These are phyloP conservation scores for Prosopis cineraria DNA, from an alignment of 306 rosid species.

Conservation along the genomic window DNA sequence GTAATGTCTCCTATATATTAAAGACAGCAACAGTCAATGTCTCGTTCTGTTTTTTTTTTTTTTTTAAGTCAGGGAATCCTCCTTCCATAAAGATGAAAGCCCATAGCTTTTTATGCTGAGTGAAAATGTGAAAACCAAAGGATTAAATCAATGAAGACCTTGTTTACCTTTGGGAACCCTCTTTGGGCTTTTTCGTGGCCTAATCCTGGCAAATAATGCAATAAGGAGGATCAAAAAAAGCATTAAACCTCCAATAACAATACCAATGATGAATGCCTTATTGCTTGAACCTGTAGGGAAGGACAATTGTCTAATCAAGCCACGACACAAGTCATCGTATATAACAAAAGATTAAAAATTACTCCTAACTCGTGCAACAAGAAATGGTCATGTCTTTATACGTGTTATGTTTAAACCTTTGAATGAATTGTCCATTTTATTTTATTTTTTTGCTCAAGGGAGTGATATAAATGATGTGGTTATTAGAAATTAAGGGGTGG, in stretches of 20 bases:
- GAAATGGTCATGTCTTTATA: too few species aligned
- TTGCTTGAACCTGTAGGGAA: background rate
- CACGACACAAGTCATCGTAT: background rate
- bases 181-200: background rate
- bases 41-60: too few species aligned
- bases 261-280: background rate
- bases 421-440: too few species aligned
- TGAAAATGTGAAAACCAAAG: background rate
- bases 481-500: too few species aligned
- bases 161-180: background rate
- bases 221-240: background rate
- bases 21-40: background rate
- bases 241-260: background rate
- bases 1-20: background rate
- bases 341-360: background rate
- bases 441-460: too few species aligned
- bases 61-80: too few species aligned
- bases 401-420: too few species aligned
- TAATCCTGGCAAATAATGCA: background rate
- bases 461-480: too few species aligned
- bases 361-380: background rate
- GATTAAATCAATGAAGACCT: background rate
- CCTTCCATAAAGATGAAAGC: background rate
- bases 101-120: background rate
- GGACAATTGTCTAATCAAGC: too few species aligned